Conservation (phyloP, 2,329 filamentous ascomycete genomes). For the Exophiala lecanii-corni region DNA sequence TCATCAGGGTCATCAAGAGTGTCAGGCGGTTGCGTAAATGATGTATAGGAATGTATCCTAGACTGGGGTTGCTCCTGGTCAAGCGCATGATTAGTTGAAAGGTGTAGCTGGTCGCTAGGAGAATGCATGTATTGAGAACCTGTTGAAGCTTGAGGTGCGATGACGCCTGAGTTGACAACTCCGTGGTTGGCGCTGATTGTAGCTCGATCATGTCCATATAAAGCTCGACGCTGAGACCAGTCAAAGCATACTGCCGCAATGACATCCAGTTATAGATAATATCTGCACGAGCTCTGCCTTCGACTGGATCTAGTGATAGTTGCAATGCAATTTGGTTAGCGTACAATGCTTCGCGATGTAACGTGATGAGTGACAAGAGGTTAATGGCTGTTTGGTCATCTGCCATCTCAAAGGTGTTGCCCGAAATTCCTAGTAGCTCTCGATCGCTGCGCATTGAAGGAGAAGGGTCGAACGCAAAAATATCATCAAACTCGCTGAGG, state of each 20-base stretch:
- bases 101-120: constrained; percentile 11
- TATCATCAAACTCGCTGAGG: constrained; percentile 5
- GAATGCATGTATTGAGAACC: constrained; percentile 5
- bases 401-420: constrained; percentile 1
- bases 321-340: not conserved
- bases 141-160: constrained; percentile 1
- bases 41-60: constrained; percentile 9
- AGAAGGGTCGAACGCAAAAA: constrained; percentile 8
- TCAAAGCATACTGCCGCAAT: constrained; percentile 11
- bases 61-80: constrained; percentile 1
- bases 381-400: not conserved
- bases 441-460: constrained; percentile 6
- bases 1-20: constrained; percentile 11
- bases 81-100: constrained; percentile 8
- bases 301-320: not conserved
- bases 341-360: constrained; percentile 1
- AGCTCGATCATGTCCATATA: constrained; percentile 11
- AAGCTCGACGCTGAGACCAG: constrained; percentile 1
- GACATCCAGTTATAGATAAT: constrained; percentile 12
- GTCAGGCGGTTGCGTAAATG: constrained; percentile 9
- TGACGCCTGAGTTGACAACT: not conserved
- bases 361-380: not conserved
- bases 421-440: constrained; percentile 7
- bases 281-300: not conserved
- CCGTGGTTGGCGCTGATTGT: not conserved